phyloP scores from a whole-genome alignment of 805 yeast species.

The Suhomyces sp. region DNA sequence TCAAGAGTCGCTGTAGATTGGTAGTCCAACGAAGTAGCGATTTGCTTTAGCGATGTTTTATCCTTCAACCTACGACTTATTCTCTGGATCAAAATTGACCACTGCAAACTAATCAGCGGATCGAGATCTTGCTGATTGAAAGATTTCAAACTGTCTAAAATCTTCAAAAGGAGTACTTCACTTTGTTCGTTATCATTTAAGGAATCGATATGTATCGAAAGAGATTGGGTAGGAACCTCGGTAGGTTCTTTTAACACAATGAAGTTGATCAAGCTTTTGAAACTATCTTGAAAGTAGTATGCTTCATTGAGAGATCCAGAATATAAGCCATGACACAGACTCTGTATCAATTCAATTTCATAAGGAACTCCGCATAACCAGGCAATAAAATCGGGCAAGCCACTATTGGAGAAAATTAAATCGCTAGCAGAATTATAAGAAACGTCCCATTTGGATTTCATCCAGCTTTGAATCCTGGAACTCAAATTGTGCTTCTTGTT shows the following conservation, averaged over 20 bases:
- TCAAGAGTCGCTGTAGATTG: slow-evolving; percentile 9
- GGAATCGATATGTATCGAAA: slow-evolving; percentile 1
- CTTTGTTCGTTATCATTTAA: slow-evolving; percentile 3
- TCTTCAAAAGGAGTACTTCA: slow-evolving; percentile 6
- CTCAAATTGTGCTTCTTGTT: slow-evolving; percentile 22
- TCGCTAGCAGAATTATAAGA: slow-evolving; percentile 35
- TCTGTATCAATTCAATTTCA: not conserved
- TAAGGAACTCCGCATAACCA: slow-evolving; percentile 41
- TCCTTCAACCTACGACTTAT: not conserved
- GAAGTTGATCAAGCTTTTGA: slow-evolving; percentile 5
- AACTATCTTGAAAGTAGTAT: slow-evolving; percentile 1
- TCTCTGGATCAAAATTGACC: slow-evolving; percentile 7
- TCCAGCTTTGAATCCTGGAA: slow-evolving; percentile 48
- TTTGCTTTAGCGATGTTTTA: slow-evolving; percentile 4
- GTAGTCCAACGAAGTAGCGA: slow-evolving; percentile 13
- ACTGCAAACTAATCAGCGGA: slow-evolving; percentile 5
- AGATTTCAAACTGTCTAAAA: slow-evolving; percentile 7
- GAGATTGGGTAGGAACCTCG: not conserved
- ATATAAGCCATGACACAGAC: not conserved
- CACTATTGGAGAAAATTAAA: slow-evolving; percentile 13
- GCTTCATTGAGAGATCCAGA: slow-evolving; percentile 9
- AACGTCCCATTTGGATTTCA: slow-evolving; percentile 44
- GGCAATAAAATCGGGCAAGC: slow-evolving; percentile 33
- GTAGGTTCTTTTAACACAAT: slow-evolving; percentile 4
- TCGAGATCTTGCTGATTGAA: not conserved